Evolutionary conservation across 352 stramenopile genomes (phyloP).

Genomic region (Pythium myriotylum): DNA sequence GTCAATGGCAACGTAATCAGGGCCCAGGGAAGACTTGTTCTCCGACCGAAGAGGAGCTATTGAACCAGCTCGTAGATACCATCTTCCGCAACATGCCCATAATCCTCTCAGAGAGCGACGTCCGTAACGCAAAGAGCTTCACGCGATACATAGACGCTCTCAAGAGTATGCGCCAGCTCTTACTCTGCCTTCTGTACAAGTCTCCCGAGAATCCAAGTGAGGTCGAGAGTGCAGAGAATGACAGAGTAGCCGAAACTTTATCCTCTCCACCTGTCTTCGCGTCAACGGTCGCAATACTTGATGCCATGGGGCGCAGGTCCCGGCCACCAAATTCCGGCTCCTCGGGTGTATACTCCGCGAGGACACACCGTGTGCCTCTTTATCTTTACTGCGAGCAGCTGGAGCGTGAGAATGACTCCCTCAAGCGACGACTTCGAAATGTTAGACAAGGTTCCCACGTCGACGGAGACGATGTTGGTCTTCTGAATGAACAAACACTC

Average conservation of each 20-base stretch:
- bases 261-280: constrained; percentile 12
- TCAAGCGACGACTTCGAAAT: constrained; percentile 27
- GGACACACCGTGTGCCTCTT: constrained; percentile 34
- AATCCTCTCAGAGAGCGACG: constrained; percentile 48
- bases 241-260: not conserved
- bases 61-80: constrained; percentile 67
- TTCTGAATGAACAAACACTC: constrained; percentile 64
- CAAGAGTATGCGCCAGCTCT: constrained; percentile 49
- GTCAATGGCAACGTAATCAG: constrained; percentile 39
- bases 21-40: not conserved
- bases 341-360: not conserved
- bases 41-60: constrained; percentile 32
- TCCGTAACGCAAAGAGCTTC: constrained; percentile 47
- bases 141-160: constrained; percentile 62
- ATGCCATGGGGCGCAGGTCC: not conserved
- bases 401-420: constrained; percentile 51
- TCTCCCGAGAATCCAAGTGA: not conserved
- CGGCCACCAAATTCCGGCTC: not conserved
- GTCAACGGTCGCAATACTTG: constrained; percentile 11
- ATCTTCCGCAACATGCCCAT: constrained; percentile 65
- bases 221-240: constrained; percentile 18
- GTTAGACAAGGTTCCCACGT: constrained; percentile 8
- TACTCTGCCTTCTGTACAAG: constrained; percentile 60
- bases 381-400: constrained; percentile 71
- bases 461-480: constrained; percentile 38